Percentiles rank a stretch among this genome's conserved stretches.
Evolutionary conservation across 208 protist species (phyloP).

Genomic region (Leishmania mexicana): DNA sequence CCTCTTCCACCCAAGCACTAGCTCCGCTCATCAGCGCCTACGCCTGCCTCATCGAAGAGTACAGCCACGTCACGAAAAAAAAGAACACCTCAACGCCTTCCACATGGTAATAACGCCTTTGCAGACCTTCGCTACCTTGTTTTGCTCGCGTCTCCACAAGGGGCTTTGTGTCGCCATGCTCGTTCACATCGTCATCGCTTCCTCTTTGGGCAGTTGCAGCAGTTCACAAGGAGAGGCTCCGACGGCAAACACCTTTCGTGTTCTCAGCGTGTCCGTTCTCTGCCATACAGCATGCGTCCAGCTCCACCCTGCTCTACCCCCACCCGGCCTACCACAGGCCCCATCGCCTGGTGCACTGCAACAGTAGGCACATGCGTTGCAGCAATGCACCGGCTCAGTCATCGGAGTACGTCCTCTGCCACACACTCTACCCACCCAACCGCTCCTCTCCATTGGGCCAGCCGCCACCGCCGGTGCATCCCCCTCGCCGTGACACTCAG

Average conservation of each 20-base stretch:
- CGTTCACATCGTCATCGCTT: background rate
- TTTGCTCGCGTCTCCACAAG: background rate
- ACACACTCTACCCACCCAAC: background rate
- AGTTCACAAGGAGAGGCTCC: background rate
- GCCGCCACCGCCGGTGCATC: background rate
- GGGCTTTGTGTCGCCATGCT: background rate
- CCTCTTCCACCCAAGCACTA: background rate
- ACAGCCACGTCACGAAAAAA: background rate
- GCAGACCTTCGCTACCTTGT: background rate
- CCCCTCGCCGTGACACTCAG: background rate
- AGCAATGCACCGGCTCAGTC: background rate
- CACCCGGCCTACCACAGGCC: background rate
- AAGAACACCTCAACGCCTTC: background rate
- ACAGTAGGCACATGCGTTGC: background rate
- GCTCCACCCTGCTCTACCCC: no score
- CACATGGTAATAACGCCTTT: background rate
- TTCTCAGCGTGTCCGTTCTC: background rate
- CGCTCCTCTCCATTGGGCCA: background rate
- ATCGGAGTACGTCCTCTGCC: background rate
- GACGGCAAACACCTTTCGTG: background rate
- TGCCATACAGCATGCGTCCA: no score
- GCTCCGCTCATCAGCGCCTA: background rate
- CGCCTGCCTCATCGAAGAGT: background rate
- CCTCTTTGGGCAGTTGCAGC: background rate
- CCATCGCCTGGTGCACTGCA: background rate